phyloP scores from a whole-genome alignment of 768 basidiomycete genomes.

The Tephrocybe sp. region DNA sequence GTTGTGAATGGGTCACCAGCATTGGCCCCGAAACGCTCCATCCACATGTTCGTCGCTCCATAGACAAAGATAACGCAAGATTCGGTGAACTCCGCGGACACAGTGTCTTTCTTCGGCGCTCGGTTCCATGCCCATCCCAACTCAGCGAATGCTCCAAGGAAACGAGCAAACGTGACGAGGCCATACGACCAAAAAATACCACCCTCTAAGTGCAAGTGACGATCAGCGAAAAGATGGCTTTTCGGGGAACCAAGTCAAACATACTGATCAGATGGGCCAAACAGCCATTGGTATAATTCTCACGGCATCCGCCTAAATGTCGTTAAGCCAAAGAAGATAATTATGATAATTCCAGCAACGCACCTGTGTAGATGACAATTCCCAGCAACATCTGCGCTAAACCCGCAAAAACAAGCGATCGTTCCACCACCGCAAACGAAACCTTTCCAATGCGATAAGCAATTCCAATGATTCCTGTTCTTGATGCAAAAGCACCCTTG shows the following conservation, averaged over 20 bases:
- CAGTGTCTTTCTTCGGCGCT: slow-evolving; percentile 46
- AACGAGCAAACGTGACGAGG: slow-evolving; percentile 88
- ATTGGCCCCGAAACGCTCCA: slow-evolving; percentile 89
- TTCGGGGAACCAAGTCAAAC: slow-evolving; percentile 25
- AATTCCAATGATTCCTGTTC: slow-evolving; percentile 29
- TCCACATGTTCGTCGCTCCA: slow-evolving; percentile 92
- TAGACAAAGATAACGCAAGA: slow-evolving; percentile 84
- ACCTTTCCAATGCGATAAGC: slow-evolving; percentile 43
- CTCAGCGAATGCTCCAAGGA: slow-evolving; percentile 83
- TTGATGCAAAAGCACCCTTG: slow-evolving; percentile 21
- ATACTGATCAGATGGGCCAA: slow-evolving; percentile 90
- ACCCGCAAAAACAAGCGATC: slow-evolving; percentile 69
- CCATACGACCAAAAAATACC: slow-evolving; percentile 94
- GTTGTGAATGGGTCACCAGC: slow-evolving; percentile 84
- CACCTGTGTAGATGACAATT: slow-evolving; percentile 76
- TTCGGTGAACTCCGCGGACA: slow-evolving; percentile 77
- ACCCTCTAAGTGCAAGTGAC: slow-evolving; percentile 63
- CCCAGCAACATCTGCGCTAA: slow-evolving; percentile 69
- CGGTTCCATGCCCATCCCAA: slow-evolving; percentile 97
- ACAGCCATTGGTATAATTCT: slow-evolving; percentile 76
- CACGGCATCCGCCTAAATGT: slow-evolving; percentile 70
- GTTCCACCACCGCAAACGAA: slow-evolving; percentile 56
- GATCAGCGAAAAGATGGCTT: slow-evolving; percentile 9
- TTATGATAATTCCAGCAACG: slow-evolving; percentile 5
- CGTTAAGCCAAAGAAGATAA: slow-evolving; percentile 2